Percentiles rank a stretch among this genome's conserved stretches.
Evolutionary conservation across 2,329 filamentous ascomycete species (phyloP).

Genomic region (Colletotrichum sp.): DNA sequence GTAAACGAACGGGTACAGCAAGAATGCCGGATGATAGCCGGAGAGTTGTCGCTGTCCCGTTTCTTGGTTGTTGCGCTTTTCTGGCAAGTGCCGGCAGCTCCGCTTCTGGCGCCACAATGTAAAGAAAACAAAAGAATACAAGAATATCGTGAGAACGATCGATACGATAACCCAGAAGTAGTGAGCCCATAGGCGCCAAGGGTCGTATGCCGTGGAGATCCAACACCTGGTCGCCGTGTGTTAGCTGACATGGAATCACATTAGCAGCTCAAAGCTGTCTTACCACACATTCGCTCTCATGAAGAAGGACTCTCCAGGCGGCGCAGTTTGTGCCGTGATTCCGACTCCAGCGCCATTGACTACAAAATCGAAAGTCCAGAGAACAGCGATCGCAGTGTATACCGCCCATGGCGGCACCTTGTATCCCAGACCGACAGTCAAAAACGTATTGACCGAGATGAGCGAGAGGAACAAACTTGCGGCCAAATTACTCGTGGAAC

Average conservation of each 20-base stretch:
- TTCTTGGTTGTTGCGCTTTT: not conserved
- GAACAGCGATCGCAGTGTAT: constrained; percentile 39
- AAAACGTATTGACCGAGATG: constrained; percentile 64
- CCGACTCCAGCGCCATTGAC: not conserved
- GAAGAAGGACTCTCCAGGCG: constrained; percentile 2
- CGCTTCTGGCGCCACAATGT: constrained; percentile 30
- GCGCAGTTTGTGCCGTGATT: not conserved
- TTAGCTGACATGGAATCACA: not conserved
- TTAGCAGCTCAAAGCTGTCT: not conserved
- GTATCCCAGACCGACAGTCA: constrained; percentile 54
- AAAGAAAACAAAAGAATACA: constrained; percentile 46
- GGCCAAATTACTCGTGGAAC: constrained; percentile 61
- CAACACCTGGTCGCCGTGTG: constrained; percentile 54
- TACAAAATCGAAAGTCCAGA: constrained; percentile 51
- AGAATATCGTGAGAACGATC: constrained; percentile 37
- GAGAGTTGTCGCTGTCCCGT: not conserved
- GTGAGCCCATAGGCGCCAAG: constrained; percentile 63
- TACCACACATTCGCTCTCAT: constrained; percentile 17
- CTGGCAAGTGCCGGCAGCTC: constrained; percentile 3
- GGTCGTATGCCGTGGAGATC: constrained; percentile 56
- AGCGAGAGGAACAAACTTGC: constrained; percentile 62
- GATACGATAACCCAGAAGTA: constrained; percentile 65
- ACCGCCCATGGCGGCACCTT: constrained; percentile 50
- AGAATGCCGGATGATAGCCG: constrained; percentile 43
- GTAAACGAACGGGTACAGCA: constrained; percentile 67